These are phyloP conservation scores for Kewa caespitosa DNA, from an alignment of 179 eudicot species.

Conservation along the genomic window DNA sequence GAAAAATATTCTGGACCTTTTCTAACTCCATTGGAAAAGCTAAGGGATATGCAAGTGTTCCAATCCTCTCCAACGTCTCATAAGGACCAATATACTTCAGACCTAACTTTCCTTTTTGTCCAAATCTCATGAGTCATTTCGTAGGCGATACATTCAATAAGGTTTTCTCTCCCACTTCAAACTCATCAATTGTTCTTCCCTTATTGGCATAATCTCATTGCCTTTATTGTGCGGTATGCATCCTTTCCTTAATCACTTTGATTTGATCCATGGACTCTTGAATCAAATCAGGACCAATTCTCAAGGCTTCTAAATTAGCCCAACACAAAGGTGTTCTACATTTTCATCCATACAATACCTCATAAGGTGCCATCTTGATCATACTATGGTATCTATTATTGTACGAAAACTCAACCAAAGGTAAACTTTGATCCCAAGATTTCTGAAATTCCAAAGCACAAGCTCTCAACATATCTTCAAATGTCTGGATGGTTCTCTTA, in stretches of 20 bases:
- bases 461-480: slow-evolving; percentile 3
- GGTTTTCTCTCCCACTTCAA: neutral
- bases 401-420: neutral
- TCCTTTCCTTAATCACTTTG: neutral
- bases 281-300: neutral
- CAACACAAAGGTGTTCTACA: neutral
- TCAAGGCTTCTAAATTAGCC: neutral
- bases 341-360: neutral
- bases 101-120: neutral
- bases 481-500: neutral
- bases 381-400: neutral
- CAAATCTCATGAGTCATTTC: neutral
- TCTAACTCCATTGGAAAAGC: neutral
- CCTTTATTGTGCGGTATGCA: neutral
- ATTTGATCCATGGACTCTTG: neutral
- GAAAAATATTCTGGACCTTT: neutral
- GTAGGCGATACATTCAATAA: neutral
- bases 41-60: neutral
- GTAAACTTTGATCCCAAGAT: neutral
- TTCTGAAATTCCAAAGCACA: neutral
- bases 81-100: neutral
- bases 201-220: too few species aligned
- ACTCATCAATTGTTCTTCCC: neutral
- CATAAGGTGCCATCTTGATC: neutral
- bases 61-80: neutral